Evolutionary conservation across 176 grass and related monocot genomes (phyloP), one percentile per base, ranked within the genome.

Genomic region (Saccharum officinarum): DNA sequence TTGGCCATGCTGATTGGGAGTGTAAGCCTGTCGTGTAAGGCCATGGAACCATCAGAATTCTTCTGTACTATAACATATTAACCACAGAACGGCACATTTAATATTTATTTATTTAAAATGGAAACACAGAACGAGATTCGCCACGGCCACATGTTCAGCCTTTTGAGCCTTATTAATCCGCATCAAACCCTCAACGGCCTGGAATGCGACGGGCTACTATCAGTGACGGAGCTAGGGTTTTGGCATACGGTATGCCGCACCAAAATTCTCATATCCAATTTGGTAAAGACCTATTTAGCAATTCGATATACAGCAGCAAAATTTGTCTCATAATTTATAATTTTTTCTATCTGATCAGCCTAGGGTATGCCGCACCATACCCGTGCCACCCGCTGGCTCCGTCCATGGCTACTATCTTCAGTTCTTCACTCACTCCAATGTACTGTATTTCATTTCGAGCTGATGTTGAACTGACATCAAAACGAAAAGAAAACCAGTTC

Each of bases 101-200:
- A 54, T 52, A 45, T 47, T 47, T 47, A 47, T 47, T 47, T 47
- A 3, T 31, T 31, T 3, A 47, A 47, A 14, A 14, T 14, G 0
- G 12, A 46, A 46, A 36, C 2, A 49, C 14, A 16, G 15, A 18
- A 52, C 52, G 52, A 60, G 8, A 60, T 9, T 61, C 22, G 22
- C 57, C n/a, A 11, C 6, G 9, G 22, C 22, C n/a, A 61, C 57
- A 25, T 61, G 59, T 25, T 61, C 59, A 25, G 2, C 59, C 5
- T 61, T 60, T 11, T 31, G 5, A 31, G 52, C 39, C 36, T 23
- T 23, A 10, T 82, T 54, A 28, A 47, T 70, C 63, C 10, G 2
- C 30, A 46, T 77, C 20, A 76, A 85, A 61, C 22, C 6, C 55
- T 50, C 80, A 78, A 83, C 86, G 10, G 18, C 49, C 49, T n/a